Percentiles rank a stretch among this genome's conserved stretches.
Evolutionary conservation across 495 filamentous ascomycete genomes (phyloP).

Genomic region (Tirmania nivea): DNA sequence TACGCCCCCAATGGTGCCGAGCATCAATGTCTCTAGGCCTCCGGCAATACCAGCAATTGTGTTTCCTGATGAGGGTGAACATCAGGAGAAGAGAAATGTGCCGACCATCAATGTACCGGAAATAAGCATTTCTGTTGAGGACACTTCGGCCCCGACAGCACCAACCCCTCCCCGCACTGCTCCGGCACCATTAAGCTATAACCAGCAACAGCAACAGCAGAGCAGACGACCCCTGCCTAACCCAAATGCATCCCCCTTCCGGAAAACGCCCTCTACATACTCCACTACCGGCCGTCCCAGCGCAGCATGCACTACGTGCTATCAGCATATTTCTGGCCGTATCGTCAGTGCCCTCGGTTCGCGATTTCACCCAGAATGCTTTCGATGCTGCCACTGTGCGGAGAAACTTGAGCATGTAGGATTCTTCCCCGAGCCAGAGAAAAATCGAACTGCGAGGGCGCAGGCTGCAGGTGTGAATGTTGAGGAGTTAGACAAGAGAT

Average conservation of each 20-base stretch:
- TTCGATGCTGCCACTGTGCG: constrained; percentile 70
- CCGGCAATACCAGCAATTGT: constrained; percentile 31
- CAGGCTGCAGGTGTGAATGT: constrained; percentile 34
- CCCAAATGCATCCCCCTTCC: constrained; percentile 19
- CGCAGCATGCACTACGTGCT: constrained; percentile 66
- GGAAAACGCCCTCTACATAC: constrained; percentile 20
- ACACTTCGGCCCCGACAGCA: constrained; percentile 14
- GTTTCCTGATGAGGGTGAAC: constrained; percentile 25
- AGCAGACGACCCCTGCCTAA: constrained; percentile 16
- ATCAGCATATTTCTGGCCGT: constrained; percentile 64
- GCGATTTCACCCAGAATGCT: constrained; percentile 86
- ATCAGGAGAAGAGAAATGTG: background rate
- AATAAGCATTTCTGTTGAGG: background rate
- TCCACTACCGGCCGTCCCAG: constrained; percentile 36
- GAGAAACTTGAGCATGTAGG: constrained; percentile 82
- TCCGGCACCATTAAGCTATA: constrained; percentile 4
- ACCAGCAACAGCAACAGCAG: too few species aligned
- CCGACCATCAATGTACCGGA: constrained; percentile 23
- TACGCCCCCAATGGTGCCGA: background rate
- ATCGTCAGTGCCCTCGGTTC: constrained; percentile 58
- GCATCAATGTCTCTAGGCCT: constrained; percentile 11
- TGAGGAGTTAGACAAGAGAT: constrained; percentile 41
- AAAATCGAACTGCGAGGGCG: constrained; percentile 37
- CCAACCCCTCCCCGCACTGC: constrained; percentile 12
- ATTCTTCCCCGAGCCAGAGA: constrained; percentile 77